phyloP scores from a whole-genome alignment of 2,329 filamentous ascomycete genomes.

The Talaromyces sp. region DNA sequence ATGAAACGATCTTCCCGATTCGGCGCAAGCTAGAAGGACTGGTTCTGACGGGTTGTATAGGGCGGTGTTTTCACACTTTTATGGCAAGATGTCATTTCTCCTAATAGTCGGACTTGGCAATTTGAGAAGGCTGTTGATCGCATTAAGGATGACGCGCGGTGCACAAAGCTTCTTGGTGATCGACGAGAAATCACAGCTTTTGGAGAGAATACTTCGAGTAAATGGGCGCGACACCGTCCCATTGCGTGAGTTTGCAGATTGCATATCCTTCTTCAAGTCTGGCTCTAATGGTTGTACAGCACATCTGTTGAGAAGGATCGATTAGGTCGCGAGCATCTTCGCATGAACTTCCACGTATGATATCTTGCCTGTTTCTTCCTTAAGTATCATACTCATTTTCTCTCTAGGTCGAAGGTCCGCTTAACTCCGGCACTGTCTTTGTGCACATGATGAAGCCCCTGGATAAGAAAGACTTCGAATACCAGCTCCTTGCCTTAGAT shows the following conservation, averaged over 20 bases:
- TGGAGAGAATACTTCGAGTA: conserved; percentile 78
- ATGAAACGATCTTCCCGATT: conserved; percentile 16
- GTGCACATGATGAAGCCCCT: conserved; percentile 75
- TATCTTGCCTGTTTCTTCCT: not conserved
- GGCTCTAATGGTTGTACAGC: conserved; percentile 40
- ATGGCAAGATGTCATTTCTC: conserved; percentile 79
- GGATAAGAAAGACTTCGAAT: conserved; percentile 70
- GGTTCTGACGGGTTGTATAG: conserved; percentile 44
- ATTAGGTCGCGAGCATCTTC: conserved; percentile 75
- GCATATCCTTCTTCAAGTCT: not conserved
- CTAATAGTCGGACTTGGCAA: conserved; percentile 80
- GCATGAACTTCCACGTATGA: conserved; percentile 81
- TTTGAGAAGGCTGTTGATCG: conserved; percentile 85
- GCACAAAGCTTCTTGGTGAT: conserved; percentile 74
- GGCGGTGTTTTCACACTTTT: conserved; percentile 77
- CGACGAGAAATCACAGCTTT: conserved; percentile 74
- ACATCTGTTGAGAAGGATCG: conserved; percentile 70
- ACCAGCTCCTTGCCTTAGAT: conserved; percentile 79
- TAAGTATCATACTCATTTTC: not conserved
- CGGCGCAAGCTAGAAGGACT: not conserved
- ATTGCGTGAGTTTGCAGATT: conserved; percentile 49
- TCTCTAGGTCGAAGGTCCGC: conserved; percentile 72
- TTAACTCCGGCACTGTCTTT: conserved; percentile 71
- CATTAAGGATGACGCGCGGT: conserved; percentile 72
- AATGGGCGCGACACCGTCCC: conserved; percentile 70